Conservation (phyloP, 306 rosid species). For the Heteromeles arbutifolia region DNA sequence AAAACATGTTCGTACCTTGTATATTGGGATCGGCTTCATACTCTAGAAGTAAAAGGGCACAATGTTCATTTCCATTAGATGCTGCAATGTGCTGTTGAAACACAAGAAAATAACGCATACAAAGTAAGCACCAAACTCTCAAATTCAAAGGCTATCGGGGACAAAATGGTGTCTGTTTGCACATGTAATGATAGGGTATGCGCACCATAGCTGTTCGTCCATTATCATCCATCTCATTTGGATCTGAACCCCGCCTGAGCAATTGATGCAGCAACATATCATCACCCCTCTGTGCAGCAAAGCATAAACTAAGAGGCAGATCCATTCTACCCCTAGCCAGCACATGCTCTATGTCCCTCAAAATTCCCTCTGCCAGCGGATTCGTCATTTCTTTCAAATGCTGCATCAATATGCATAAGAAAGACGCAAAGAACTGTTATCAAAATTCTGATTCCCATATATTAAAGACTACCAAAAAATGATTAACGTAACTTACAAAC, state of each 20-base stretch:
- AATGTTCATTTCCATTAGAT: constrained; percentile 43
- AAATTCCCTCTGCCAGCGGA: constrained; percentile 38
- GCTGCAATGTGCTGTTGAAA: constrained; percentile 62
- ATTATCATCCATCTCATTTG: constrained; percentile 46
- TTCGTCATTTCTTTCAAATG: constrained; percentile 31
- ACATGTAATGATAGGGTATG: background rate
- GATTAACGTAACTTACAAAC: constrained; percentile 12
- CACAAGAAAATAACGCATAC: background rate
- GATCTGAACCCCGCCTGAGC: constrained; percentile 55
- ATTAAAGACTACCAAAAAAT: background rate
- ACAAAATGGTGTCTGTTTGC: background rate
- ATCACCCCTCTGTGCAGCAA: constrained; percentile 56
- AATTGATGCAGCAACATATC: constrained; percentile 39
- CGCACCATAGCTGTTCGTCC: constrained; percentile 63
- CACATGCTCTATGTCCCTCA: constrained; percentile 50
- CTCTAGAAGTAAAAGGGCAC: constrained; percentile 48
- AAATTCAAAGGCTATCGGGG: background rate
- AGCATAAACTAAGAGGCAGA: constrained; percentile 54
- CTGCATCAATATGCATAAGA: constrained; percentile 26
- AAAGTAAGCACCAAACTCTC: background rate
- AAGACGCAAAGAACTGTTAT: background rate
- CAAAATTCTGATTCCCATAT: background rate
- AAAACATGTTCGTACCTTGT: constrained; percentile 34
- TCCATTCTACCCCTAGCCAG: constrained; percentile 50
- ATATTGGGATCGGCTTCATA: constrained; percentile 55